Evolutionary conservation across 768 basidiomycete genomes (phyloP).

Genomic region (Lactarius vividus): DNA sequence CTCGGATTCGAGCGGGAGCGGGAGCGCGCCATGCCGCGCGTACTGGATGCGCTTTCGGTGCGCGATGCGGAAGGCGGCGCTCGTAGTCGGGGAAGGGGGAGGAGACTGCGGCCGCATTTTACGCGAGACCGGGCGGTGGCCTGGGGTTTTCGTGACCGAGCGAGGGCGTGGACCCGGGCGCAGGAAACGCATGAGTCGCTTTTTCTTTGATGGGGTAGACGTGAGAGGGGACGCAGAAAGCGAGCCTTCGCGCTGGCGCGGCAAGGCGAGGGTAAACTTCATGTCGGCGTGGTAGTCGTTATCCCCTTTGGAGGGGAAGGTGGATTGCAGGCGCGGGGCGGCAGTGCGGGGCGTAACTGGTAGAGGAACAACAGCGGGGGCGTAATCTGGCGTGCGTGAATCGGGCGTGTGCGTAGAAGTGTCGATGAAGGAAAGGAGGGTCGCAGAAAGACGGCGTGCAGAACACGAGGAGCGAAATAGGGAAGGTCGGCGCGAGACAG

Average conservation of each 20-base stretch:
- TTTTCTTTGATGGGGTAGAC: conserved; percentile 25
- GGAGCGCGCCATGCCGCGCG: conserved; percentile 36
- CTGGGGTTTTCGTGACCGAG: conserved; percentile 32
- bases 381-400: conserved; percentile 61
- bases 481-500: conserved; percentile 34
- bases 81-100: conserved; percentile 4
- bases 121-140: conserved; percentile 22
- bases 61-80: conserved; percentile 18
- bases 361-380: conserved; percentile 54
- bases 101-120: neutral
- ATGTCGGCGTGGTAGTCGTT: neutral
- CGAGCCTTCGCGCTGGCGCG: conserved; percentile 7
- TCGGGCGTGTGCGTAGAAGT: conserved; percentile 51
- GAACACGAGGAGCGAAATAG: conserved; percentile 31
- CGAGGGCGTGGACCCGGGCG: conserved; percentile 40
- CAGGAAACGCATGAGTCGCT: conserved; percentile 45
- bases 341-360: conserved; percentile 16
- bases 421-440: conserved; percentile 45
- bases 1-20: conserved; percentile 59
- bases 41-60: conserved; percentile 42
- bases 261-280: conserved; percentile 46
- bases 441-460: conserved; percentile 41
- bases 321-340: neutral
- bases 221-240: conserved; percentile 25
- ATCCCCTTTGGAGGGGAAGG: neutral